phyloP scores from a whole-genome alignment of 345 rosid species.

The Fremontodendron californicum region DNA sequence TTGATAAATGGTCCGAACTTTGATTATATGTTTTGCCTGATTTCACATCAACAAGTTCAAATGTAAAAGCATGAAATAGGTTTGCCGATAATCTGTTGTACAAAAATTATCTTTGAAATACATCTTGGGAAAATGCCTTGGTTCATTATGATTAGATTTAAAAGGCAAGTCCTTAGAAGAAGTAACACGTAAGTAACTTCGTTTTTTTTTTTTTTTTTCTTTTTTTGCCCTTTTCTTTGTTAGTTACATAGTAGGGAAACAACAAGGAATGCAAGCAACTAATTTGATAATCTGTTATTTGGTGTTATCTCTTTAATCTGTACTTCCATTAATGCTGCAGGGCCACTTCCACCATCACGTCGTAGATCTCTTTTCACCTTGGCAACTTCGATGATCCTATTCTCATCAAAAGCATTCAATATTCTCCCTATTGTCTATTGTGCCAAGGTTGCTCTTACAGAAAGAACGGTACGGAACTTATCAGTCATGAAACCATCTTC shows the following conservation, averaged over 20 bases:
- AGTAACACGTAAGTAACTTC: not conserved
- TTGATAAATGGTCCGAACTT: not conserved
- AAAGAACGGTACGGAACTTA: slow-evolving; percentile 45
- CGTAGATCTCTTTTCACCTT: slow-evolving; percentile 80
- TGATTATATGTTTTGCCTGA: not conserved
- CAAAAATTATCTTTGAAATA: not conserved
- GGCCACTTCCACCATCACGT: slow-evolving; percentile 70
- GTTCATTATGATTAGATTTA: not conserved
- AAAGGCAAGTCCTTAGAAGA: not conserved
- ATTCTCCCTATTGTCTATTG: slow-evolving; percentile 51
- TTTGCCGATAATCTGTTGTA: not conserved
- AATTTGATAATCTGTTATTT: not conserved
- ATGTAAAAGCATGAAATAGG: not conserved
- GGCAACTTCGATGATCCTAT: slow-evolving; percentile 85
- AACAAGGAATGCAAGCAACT: not conserved
- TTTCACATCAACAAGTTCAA: not conserved
- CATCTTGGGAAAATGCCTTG: not conserved
- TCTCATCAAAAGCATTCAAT: slow-evolving; percentile 70
- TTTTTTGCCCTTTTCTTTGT: not conserved
- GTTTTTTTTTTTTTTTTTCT: not conserved
- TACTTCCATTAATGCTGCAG: slow-evolving; percentile 38
- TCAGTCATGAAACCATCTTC: not conserved
- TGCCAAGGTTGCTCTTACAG: slow-evolving; percentile 53
- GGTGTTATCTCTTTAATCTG: slow-evolving; percentile 1
- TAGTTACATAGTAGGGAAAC: not conserved